Evolutionary conservation across 768 basidiomycete species (phyloP).

Genomic region (Mycena alexandri): DNA sequence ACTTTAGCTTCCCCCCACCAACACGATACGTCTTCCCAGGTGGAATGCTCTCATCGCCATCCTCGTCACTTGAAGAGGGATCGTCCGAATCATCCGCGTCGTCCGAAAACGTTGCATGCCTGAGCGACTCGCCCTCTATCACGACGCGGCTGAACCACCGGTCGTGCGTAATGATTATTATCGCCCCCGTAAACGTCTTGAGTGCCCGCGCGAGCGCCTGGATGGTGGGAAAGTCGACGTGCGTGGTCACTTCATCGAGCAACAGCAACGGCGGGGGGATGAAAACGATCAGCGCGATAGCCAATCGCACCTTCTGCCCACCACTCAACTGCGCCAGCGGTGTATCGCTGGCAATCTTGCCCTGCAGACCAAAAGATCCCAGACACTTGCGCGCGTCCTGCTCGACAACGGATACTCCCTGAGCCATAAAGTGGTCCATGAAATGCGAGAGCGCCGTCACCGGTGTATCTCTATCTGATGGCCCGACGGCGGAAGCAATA

Average conservation of each 20-base stretch:
- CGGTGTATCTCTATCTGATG: slow-evolving; percentile 30
- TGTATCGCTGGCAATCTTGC: slow-evolving; percentile 57
- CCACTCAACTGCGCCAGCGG: slow-evolving; percentile 63
- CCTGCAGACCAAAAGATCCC: slow-evolving; percentile 58
- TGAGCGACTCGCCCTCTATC: slow-evolving; percentile 42
- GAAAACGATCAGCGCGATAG: slow-evolving; percentile 67
- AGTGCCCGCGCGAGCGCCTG: slow-evolving; percentile 66
- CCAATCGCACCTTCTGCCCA: slow-evolving; percentile 72
- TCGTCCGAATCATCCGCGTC: slow-evolving; percentile 37
- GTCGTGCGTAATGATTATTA: slow-evolving; percentile 78
- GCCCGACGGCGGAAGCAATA: slow-evolving; percentile 34
- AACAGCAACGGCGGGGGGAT: slow-evolving; percentile 66
- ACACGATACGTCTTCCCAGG: slow-evolving; percentile 43
- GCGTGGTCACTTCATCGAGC: slow-evolving; percentile 76
- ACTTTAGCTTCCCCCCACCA: slow-evolving; percentile 39
- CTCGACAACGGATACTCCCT: slow-evolving; percentile 52
- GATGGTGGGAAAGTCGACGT: slow-evolving; percentile 74
- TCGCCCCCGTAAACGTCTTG: slow-evolving; percentile 63
- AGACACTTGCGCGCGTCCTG: slow-evolving; percentile 55
- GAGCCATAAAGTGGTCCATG: slow-evolving; percentile 44
- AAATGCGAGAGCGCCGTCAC: slow-evolving; percentile 45
- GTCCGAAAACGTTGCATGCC: slow-evolving; percentile 39
- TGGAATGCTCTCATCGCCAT: slow-evolving; percentile 21
- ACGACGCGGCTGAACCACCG: slow-evolving; percentile 49
- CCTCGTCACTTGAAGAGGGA: slow-evolving; percentile 30